Conservation (phyloP, 1,284 basidiomycete genomes). For the Puccinia triticina region DNA sequence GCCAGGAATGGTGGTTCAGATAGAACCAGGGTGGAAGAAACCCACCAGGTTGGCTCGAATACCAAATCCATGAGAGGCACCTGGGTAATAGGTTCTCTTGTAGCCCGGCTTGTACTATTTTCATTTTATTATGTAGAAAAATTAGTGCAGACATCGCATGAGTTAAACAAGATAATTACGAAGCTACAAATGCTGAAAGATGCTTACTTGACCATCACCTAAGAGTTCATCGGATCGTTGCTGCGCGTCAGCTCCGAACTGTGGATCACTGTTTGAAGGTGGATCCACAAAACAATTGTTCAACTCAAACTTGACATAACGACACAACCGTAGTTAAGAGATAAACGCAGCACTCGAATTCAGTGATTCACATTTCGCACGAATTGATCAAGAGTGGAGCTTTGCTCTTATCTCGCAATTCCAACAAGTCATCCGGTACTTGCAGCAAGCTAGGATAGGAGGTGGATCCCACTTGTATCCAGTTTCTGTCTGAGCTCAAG, state of each 20-base stretch:
- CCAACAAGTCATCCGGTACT: slow-evolving; percentile 16
- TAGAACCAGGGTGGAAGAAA: neutral
- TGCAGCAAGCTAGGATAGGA: slow-evolving; percentile 40
- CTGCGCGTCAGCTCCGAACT: slow-evolving; percentile 26
- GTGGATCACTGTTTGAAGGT: slow-evolving; percentile 15
- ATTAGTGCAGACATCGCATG: neutral
- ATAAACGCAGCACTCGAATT: neutral
- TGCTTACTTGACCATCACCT: slow-evolving; percentile 36
- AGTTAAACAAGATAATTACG: neutral
- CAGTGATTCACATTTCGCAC: slow-evolving; percentile 22
- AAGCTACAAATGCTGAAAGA: neutral
- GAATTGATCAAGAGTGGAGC: slow-evolving; percentile 46
- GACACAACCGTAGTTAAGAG: neutral
- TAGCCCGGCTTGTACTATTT: slow-evolving; percentile 48
- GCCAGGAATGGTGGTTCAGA: neutral
- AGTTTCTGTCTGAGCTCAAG: slow-evolving; percentile 16
- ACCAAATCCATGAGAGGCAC: slow-evolving; percentile 44
- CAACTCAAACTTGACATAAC: too few species aligned
- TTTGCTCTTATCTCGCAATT: slow-evolving; percentile 5
- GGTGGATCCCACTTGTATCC: slow-evolving; percentile 32
- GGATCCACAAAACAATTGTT: neutral
- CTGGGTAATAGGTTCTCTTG: slow-evolving; percentile 30
- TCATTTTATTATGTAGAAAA: neutral
- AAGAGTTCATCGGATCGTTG: slow-evolving; percentile 37
- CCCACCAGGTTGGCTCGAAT: slow-evolving; percentile 34